Evolutionary conservation across 2,329 filamentous ascomycete genomes (phyloP), one percentile per base, ranked within the genome.

Genomic region (Volutella citrinella): DNA sequence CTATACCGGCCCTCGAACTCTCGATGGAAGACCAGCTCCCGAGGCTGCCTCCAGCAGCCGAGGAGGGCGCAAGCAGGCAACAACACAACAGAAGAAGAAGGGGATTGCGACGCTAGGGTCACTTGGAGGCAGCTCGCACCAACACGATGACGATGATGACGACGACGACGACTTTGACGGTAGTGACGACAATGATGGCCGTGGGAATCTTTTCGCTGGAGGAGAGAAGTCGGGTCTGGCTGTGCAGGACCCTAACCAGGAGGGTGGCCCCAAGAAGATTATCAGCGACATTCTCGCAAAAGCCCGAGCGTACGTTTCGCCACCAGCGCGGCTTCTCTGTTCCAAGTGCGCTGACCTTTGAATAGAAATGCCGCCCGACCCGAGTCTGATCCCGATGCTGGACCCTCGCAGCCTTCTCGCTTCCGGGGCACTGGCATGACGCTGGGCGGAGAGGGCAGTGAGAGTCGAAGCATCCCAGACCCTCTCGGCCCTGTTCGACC

Each of bases 141-240:
- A 63, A 12, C 66, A 78, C 29, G 69, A 76, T 30, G 68, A 81
- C 33, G 71, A 74, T 13, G 75, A 79, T 32, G 75, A 82, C n/a
- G 72, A 76, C 5, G 74, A 80, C 12, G 68, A 76, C n/a, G 68
- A 73, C 7, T 66, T 72, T 16, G 68, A 72, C 3, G 66, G 73
- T 4, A 66, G 74, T 3, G 70, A 82, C 3, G 76, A 81, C 18
- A 69, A 76, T 21, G 73, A 79, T 43, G 70, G 72, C 17, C 70
- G 71, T 7, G 68, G 80, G 42, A 85, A 93, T 54, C 67, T 90
- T 43, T 93, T 90, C 60, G 83, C 87, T 14, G 87, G 87, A 32
- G 87, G 87, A 20, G 87, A 91, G 64, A 93, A 93, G 71, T 91
- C 86, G 19, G 81, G 78, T 1, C 60, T 84, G 27, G 81, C 80